Base-by-base conservation (phyloP, 2,329 filamentous ascomycete species). In the Aspergillus candidus region DNA sequence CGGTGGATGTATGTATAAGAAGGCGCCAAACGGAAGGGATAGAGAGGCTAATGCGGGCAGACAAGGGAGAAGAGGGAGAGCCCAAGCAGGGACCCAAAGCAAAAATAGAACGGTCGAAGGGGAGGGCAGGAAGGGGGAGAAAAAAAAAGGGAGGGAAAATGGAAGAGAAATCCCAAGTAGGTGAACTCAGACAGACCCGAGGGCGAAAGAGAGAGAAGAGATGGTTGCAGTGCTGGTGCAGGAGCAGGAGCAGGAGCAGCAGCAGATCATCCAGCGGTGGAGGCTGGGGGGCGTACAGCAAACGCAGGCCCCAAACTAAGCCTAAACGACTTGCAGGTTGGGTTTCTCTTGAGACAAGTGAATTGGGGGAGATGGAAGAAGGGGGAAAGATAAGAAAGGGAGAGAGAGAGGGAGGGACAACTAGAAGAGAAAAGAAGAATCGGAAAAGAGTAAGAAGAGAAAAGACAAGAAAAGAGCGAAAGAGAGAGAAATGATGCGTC, bases 241-340 rank as follows among this genome's bases (percentile, higher is more conserved):
- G 47, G 41, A 42, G 51, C 39, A 44, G 46, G 40, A 55, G 44
- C 39, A 46, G 48, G 41, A 41, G 51, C 43, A 41, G 51, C 38
- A 44, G 46, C 41, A 55, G 52, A 53, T 56, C 52, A 54, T 52
- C 35, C 52, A 51, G 57, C 57, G 50, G 56, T 57, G 57, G 57
- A 60, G 56, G 52, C 44, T 38, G 44, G 50, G 50, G 49, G 46
- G 46, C 41, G 44, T 35, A 47, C 41, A 51, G 51, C 51, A 54
- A 54, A 55, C 49, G 51, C 51, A 51, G 50, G 43, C 33, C 43
- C 35, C 27, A 43, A 46, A 40, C 48, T 48, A 40, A 46, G 44
- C 48, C 47, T 48, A 49, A 49, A 41, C 22, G 33, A 37, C 47
- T 36, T 47, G 40, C 34, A 41, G 43, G 41, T 35, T 36, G 44